These are phyloP conservation scores for Atalantia buxifolia DNA, from an alignment of 345 rosid genomes.

Conservation along the genomic window DNA sequence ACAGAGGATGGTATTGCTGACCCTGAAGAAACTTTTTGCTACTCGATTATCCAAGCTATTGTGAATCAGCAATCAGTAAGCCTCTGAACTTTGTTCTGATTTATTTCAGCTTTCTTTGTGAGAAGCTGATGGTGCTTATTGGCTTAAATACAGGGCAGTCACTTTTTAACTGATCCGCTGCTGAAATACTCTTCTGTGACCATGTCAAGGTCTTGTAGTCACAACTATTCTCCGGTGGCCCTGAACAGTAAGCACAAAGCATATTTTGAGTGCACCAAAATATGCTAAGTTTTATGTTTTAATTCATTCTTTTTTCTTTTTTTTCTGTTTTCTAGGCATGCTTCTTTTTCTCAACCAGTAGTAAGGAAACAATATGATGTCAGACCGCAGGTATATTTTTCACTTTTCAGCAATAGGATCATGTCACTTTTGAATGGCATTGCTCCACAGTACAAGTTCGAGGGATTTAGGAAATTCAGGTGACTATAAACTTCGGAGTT, in stretches of 20 bases:
- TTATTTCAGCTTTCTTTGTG: not conserved
- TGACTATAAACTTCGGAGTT: too few relatives aligned
- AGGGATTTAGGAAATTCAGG: too few relatives aligned
- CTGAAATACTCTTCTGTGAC: not conserved
- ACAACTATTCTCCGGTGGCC: not conserved
- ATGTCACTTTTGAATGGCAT: not conserved
- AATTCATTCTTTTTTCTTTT: not conserved
- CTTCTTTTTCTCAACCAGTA: not conserved
- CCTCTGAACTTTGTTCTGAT: not conserved
- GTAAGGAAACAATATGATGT: not conserved
- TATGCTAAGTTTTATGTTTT: too few relatives aligned
- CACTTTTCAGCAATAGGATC: not conserved
- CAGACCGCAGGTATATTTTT: not conserved
- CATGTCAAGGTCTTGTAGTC: not conserved
- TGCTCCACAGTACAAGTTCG: not conserved
- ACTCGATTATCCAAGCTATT: not conserved
- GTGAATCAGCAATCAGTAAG: not conserved
- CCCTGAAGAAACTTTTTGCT: not conserved
- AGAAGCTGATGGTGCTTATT: not conserved
- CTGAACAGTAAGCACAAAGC: not conserved
- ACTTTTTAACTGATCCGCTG: not conserved
- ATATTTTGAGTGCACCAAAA: not conserved
- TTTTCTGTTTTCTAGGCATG: not conserved
- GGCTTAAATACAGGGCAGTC: conserved; percentile 1
- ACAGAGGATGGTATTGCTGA: not conserved